phyloP scores from a whole-genome alignment of 306 rosid species.

The Quercus dentata region DNA sequence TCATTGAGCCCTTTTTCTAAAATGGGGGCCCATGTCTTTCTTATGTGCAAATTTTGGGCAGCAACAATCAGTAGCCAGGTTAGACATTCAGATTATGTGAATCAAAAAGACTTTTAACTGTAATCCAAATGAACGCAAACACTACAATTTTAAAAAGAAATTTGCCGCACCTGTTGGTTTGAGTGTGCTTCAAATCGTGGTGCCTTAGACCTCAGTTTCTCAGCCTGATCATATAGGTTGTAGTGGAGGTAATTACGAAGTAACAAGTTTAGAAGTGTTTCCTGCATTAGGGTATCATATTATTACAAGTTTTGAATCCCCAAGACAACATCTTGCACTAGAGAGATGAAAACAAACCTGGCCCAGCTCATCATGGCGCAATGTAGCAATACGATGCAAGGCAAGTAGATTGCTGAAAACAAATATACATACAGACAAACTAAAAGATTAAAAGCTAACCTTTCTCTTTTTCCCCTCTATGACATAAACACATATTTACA shows the following conservation, averaged over 20 bases:
- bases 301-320: too few relatives aligned
- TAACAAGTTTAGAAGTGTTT: constrained; percentile 85
- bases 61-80: too few relatives aligned
- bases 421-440: neutral
- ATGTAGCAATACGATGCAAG: constrained; percentile 86
- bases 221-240: constrained; percentile 92
- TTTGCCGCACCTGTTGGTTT: constrained; percentile 71
- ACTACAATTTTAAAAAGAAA: too few relatives aligned
- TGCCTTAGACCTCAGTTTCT: constrained; percentile 97
- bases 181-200: constrained; percentile 99
- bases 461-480: too few relatives aligned
- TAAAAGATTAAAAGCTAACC: too few relatives aligned
- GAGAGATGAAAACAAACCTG: constrained; percentile 64
- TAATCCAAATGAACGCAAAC: too few relatives aligned
- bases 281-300: constrained; percentile 47
- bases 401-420: constrained; percentile 77
- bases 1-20: too few relatives aligned
- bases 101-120: too few relatives aligned
- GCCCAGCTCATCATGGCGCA: constrained; percentile 98
- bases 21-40: too few relatives aligned
- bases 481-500: too few relatives aligned
- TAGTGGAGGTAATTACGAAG: constrained; percentile 96
- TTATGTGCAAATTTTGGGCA: too few relatives aligned
- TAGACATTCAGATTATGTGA: too few relatives aligned
- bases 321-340: constrained; percentile 1